phyloP scores from a whole-genome alignment of 139 green algal genomes.

The Asterochloris sp. region DNA sequence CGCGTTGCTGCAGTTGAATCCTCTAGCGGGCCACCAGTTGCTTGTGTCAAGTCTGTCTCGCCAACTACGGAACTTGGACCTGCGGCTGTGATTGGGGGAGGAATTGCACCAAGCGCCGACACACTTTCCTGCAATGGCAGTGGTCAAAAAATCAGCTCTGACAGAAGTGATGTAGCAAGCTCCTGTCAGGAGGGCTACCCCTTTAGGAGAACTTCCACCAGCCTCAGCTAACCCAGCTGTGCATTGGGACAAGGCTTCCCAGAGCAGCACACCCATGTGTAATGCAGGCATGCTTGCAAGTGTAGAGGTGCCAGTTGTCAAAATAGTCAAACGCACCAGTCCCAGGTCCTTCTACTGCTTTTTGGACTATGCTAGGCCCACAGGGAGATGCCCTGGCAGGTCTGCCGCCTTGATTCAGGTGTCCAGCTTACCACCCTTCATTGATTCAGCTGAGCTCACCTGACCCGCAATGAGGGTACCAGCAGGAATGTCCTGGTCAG shows the following conservation, averaged over 20 bases:
- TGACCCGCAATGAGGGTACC: neutral
- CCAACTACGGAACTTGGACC: constrained; percentile 7
- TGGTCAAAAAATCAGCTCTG: neutral
- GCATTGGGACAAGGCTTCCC: neutral
- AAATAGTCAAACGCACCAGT: too few relatives aligned
- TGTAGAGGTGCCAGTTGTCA: too few relatives aligned
- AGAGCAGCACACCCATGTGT: neutral
- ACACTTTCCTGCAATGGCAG: neutral
- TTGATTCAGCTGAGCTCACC: neutral
- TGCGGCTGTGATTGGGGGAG: neutral
- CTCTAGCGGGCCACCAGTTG: neutral
- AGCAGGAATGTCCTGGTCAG: constrained; percentile 8
- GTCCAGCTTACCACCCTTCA: neutral
- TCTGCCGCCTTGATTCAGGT: neutral
- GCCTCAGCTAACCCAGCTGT: neutral
- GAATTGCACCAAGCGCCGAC: neutral
- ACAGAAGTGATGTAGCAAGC: neutral
- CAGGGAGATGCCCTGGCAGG: neutral
- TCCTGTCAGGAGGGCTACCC: neutral
- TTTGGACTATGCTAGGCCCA: neutral
- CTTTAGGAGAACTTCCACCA: neutral
- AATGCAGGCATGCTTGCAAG: neutral
- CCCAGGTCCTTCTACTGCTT: neutral
- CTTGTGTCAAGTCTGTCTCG: constrained; percentile 26
- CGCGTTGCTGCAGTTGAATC: constrained; percentile 5